Evolutionary conservation across 1,139 yeast species (phyloP).

Genomic region (Sugiyamaella paludigena): DNA sequence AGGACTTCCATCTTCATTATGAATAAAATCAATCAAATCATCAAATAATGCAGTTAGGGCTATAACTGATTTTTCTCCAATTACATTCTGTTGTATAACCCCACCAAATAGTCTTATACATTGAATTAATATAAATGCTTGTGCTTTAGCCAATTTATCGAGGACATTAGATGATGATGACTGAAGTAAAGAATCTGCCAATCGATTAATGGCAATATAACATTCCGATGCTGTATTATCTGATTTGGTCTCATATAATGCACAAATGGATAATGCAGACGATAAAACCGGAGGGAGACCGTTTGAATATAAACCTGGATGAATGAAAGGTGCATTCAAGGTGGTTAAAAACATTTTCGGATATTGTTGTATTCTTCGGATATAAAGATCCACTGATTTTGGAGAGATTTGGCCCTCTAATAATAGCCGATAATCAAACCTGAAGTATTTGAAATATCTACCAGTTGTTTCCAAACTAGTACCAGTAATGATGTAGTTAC

Average conservation of each 20-base stretch:
- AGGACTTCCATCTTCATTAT: background rate
- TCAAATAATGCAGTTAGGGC: slow-evolving; percentile 15
- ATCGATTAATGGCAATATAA: slow-evolving; percentile 2
- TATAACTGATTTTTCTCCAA: slow-evolving; percentile 10
- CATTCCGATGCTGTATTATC: background rate
- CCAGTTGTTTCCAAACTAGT: background rate
- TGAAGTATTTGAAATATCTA: slow-evolving; percentile 3
- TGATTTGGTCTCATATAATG: slow-evolving; percentile 8
- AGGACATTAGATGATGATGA: background rate
- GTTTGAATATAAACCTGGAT: slow-evolving; percentile 14
- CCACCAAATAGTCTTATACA: slow-evolving; percentile 18
- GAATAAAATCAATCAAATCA: slow-evolving; percentile 14
- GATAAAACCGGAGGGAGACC: slow-evolving; percentile 16
- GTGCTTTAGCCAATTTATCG: slow-evolving; percentile 19
- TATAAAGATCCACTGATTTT: slow-evolving; percentile 7
- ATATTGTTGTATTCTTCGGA: slow-evolving; percentile 17
- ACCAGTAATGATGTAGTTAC: background rate
- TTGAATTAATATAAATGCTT: slow-evolving; percentile 17
- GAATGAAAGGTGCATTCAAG: slow-evolving; percentile 18
- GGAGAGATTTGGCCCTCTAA: background rate
- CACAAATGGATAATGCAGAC: slow-evolving; percentile 17
- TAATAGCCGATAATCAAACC: background rate
- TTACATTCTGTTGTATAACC: slow-evolving; percentile 8
- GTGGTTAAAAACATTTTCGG: slow-evolving; percentile 18
- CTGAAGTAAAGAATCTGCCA: slow-evolving; percentile 6